Conservation (phyloP, 2,329 filamentous ascomycete species). For the Neofusicoccum sp. region DNA sequence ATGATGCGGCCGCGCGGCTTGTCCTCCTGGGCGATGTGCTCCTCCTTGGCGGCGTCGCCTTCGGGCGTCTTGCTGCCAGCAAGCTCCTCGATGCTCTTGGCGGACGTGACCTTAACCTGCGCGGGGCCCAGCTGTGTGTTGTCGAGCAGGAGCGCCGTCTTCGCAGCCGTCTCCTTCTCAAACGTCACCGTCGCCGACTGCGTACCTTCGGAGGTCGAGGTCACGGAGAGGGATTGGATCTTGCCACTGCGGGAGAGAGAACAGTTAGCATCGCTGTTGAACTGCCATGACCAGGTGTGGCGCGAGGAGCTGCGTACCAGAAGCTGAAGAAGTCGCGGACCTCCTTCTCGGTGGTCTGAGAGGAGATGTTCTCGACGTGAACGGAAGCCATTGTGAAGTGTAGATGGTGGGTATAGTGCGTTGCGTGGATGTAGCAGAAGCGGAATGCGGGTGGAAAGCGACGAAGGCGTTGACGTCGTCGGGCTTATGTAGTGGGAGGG, state of each 20-base stretch:
- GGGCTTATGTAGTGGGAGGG: slow-evolving; percentile 10
- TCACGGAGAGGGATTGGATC: slow-evolving; percentile 81
- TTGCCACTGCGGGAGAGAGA: slow-evolving; percentile 68
- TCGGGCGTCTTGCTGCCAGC: slow-evolving; percentile 59
- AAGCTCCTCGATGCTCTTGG: slow-evolving; percentile 66
- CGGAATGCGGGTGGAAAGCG: not conserved
- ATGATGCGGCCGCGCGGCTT: slow-evolving; percentile 93
- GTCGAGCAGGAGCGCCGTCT: slow-evolving; percentile 94
- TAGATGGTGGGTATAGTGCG: not conserved
- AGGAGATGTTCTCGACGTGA: slow-evolving; percentile 85
- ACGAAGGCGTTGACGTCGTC: slow-evolving; percentile 9
- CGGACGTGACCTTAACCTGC: slow-evolving; percentile 76
- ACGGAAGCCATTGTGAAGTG: slow-evolving; percentile 64
- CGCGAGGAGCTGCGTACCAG: slow-evolving; percentile 60
- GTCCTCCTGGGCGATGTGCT: slow-evolving; percentile 87
- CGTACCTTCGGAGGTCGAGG: slow-evolving; percentile 61
- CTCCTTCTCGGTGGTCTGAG: slow-evolving; percentile 82
- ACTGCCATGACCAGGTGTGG: not conserved
- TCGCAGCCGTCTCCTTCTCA: slow-evolving; percentile 94
- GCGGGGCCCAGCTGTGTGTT: slow-evolving; percentile 86
- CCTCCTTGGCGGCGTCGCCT: slow-evolving; percentile 48
- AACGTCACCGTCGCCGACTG: slow-evolving; percentile 93
- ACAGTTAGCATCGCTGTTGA: slow-evolving; percentile 25
- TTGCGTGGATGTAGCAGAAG: not conserved
- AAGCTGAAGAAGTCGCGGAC: slow-evolving; percentile 98